Evolutionary conservation across 345 rosid species (phyloP), one percentile per base, ranked within the genome.

Genomic region (Viola odorata): DNA sequence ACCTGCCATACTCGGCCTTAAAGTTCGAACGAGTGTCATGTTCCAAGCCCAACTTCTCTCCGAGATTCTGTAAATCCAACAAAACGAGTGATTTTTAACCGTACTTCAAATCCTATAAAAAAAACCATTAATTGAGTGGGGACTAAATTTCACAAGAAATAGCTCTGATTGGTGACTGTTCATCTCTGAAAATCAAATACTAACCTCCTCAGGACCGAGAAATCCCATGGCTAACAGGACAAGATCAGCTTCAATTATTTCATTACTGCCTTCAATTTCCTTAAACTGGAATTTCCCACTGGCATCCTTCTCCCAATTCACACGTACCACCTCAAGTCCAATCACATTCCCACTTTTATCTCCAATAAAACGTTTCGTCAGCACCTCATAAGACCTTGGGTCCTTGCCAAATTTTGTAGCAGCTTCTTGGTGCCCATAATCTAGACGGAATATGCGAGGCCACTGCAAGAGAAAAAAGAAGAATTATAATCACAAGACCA

Each of bases 391-490:
- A 8, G 95, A 66, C 71, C 99, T 81, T 0, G 99, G 99, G 61
- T 95, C 99, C 68, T 85, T 80, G 12, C 99, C 98, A 14, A 95
- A 95, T 76, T 84, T 95, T 16, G 80, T 53, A 23, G 86, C 66
- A 12, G 88, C 99, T 81, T 95, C 99, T 73, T 95, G 91, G 71
- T 95, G 99, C 23, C 99, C 99, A 38, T 95, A 95, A 65, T 95
- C 99, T 7, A 95, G 76, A 7, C 99, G 94, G 85, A 86, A 88
- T 53, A 87, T 39, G 6, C 96, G 86, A 70, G 99, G 99, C 99
- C 99, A 95, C 99, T 95, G 81, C 72, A 73, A 54, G 70, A 48
- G 45, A 45, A 55, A 50, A 57, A 44, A 1, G 52, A 40, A 55
- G 41, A 11, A 8, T 23, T 23, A 23, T 0, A 23, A 23, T 23